Evolutionary conservation across 202 grass and related monocot species (phyloP).

Genomic region (Saccharum hybrid): DNA sequence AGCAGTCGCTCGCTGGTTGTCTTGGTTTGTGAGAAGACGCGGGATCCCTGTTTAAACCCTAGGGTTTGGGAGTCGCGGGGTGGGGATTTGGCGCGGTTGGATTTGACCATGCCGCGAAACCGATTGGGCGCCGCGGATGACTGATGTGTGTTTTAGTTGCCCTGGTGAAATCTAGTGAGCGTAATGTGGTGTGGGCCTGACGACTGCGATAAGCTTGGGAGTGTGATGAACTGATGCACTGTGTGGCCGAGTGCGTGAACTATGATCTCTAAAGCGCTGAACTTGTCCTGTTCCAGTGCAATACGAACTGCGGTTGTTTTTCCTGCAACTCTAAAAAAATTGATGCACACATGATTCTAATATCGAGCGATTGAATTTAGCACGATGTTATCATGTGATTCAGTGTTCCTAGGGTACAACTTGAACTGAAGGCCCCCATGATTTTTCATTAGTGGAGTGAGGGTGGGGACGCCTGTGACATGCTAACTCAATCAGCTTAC

Average conservation of each 20-base stretch:
- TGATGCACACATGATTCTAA: background rate
- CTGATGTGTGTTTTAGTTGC: background rate
- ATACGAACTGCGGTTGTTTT: background rate
- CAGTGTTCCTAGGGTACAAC: background rate
- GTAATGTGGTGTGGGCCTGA: conserved; percentile 5
- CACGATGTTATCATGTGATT: conserved; percentile 9
- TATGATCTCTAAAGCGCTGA: too few species aligned
- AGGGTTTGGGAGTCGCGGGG: conserved; percentile 14
- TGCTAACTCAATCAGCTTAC: background rate
- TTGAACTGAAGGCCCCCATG: background rate
- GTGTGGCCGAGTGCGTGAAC: too few species aligned
- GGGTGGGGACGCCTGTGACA: background rate
- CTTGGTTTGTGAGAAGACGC: conserved; percentile 5
- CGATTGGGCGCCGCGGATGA: background rate
- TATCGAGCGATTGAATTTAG: background rate
- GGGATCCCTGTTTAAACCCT: conserved; percentile 54
- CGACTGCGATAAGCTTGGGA: background rate
- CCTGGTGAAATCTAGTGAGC: background rate
- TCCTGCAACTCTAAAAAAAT: background rate
- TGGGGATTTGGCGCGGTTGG: conserved; percentile 10
- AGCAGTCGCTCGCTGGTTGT: conserved; percentile 4
- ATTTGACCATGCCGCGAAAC: background rate
- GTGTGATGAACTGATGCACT: too few species aligned
- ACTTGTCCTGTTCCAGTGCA: too few species aligned
- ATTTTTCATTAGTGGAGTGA: conserved; percentile 20